Evolutionary conservation across 2,329 filamentous ascomycete species (phyloP), one percentile per base, ranked within the genome.

Genomic region (Diaporthe amygdali): DNA sequence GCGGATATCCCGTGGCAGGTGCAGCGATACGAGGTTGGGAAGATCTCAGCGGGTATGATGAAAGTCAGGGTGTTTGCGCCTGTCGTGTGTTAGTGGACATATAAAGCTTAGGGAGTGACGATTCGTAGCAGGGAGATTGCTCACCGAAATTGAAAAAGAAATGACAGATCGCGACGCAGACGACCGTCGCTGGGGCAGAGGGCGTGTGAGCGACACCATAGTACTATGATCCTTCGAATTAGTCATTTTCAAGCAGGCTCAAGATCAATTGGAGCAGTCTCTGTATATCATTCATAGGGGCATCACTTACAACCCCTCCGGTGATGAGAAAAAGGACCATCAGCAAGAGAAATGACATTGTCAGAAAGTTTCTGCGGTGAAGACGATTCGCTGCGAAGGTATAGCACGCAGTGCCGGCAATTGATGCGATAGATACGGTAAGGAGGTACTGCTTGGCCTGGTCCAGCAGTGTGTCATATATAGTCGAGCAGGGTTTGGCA

Each of bases 11-110:
- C 89, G 75, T 91, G 89, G 71, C 88, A 91, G 0, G 89, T 90
- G 64, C 86, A 89, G 49, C 90, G 86, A 75, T 91, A 91, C 73
- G 86, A 85, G 2, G 90, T 92, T 0, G 89, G 89, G 76, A 92
- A 92, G 51, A 90, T 86, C 76, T 92, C 90, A 51, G 88, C 89
- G 1, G 90, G 89, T 20, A 92, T 86, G 68, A 91, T 87, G 75
- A 92, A 91, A 0, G 89, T 91, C 14, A 91, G 84, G 0, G 87
- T 89, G 75, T 91, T 91, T 51, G 89, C 88, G 14, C 89, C 86
- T 86, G 63, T 4, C 25, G 61, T 15, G 8, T 52, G 15, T 25
- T 32, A 46, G 52, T 56, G n/a, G 61, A 49, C 34, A 27, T 30
- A 10, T 5, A 46, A 25, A 20, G 25, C 15, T 1, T 1, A 46